Evolutionary conservation across 805 yeast genomes (phyloP).

Genomic region (Candida maris): DNA sequence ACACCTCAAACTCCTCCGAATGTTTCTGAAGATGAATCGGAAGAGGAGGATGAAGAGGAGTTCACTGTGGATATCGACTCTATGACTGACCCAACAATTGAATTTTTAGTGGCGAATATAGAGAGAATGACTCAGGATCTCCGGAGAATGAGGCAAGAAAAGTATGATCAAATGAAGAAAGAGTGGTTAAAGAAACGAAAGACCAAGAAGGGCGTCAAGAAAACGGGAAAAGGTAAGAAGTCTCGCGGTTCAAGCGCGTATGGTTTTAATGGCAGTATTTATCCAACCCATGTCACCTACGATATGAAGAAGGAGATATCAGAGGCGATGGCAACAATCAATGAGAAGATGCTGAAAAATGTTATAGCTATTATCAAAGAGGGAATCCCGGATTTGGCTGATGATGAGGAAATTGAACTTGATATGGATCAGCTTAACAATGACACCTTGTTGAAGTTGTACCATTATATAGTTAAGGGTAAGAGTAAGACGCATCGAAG

Average conservation of each 20-base stretch:
- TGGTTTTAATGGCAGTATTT: constrained; percentile 10
- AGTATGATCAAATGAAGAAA: constrained; percentile 60
- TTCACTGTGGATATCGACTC: constrained; percentile 58
- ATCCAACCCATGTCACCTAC: constrained; percentile 61
- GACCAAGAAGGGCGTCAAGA: constrained; percentile 38
- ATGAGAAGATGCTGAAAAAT: constrained; percentile 77
- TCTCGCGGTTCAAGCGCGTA: constrained; percentile 1
- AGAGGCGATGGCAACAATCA: constrained; percentile 71
- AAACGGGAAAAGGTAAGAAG: constrained; percentile 23
- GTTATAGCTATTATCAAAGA: constrained; percentile 84
- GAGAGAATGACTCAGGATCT: constrained; percentile 82
- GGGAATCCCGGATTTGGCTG: constrained; percentile 60
- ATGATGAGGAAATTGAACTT: constrained; percentile 91
- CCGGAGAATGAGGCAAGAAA: constrained; percentile 75
- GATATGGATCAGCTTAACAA: constrained; percentile 93
- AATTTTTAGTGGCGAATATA: constrained; percentile 82
- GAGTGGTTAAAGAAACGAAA: constrained; percentile 54
- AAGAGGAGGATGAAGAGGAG: constrained; percentile 42
- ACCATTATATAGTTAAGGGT: constrained; percentile 68
- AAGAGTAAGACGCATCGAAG: constrained; percentile 40
- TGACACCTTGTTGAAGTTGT: constrained; percentile 73
- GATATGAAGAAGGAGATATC: constrained; percentile 95
- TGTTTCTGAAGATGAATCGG: constrained; percentile 40
- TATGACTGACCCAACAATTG: constrained; percentile 85
- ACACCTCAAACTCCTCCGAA: constrained; percentile 58